These are phyloP conservation scores for Podila horticola DNA, from an alignment of 192 early-diverging fungal species.

Conservation along the genomic window DNA sequence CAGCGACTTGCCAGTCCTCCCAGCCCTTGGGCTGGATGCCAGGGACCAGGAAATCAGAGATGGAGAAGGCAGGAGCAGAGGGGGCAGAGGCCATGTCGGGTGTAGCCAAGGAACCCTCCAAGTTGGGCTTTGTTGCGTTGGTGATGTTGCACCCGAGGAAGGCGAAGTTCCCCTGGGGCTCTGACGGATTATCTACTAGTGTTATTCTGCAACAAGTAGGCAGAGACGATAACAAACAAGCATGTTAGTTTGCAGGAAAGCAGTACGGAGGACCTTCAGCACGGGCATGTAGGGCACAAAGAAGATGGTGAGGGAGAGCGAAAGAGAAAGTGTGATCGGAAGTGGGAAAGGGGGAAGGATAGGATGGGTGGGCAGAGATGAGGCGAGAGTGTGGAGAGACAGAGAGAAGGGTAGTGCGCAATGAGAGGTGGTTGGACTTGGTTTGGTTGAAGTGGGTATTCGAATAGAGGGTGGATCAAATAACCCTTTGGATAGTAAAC, in stretches of 20 bases:
- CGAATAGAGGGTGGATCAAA: no score
- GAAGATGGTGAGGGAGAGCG: no score
- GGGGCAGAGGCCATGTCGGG: not conserved
- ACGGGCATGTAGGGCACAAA: no score
- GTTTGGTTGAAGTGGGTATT: no score
- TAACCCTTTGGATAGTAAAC: no score
- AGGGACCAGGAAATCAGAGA: constrained; percentile 47
- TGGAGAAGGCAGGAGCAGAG: constrained; percentile 23
- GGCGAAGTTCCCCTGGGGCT: constrained; percentile 6
- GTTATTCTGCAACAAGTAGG: constrained; percentile 8
- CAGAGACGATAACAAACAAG: not conserved
- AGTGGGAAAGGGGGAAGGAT: not conserved
- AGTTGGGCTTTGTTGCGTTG: not conserved
- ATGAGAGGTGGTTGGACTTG: no score
- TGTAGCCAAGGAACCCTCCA: not conserved
- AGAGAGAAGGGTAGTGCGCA: no score
- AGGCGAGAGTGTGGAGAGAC: not conserved
- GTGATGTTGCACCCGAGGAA: not conserved
- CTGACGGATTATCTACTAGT: constrained; percentile 25
- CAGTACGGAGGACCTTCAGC: not conserved
- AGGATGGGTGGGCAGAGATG: not conserved
- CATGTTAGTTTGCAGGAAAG: no score
- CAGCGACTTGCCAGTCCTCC: constrained; percentile 50
- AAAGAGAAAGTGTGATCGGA: not conserved
- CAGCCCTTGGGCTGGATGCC: constrained; percentile 43